These are phyloP conservation scores for Aspergillus sojae DNA, from an alignment of 2,329 filamentous ascomycete genomes.

Conservation along the genomic window DNA sequence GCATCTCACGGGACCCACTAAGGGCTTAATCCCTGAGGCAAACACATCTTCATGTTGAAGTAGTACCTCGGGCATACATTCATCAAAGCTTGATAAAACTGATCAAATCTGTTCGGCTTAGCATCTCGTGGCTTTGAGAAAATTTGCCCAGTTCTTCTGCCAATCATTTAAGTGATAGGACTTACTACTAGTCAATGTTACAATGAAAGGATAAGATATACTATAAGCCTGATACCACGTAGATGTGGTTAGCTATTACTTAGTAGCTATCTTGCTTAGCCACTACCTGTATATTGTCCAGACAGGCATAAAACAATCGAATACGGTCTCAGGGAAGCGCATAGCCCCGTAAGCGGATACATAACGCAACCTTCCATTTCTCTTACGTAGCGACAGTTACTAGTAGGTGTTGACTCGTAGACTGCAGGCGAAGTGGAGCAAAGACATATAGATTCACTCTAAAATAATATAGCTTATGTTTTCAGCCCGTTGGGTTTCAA, in stretches of 20 bases:
- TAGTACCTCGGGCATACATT: neutral
- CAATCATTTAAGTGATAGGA: neutral
- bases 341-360: neutral
- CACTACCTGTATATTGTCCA: neutral
- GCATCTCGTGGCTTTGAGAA: neutral
- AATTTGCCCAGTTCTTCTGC: neutral
- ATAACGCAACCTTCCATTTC: neutral
- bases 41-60: neutral
- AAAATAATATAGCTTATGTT: neutral
- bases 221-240: neutral
- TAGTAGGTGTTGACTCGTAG: neutral
- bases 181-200: neutral
- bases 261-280: no score
- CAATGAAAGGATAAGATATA: neutral
- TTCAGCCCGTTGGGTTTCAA: neutral
- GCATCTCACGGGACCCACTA: constrained; percentile 24
- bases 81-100: neutral
- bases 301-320: neutral
- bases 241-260: neutral
- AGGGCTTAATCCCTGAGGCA: neutral
- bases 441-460: no score
- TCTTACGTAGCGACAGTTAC: neutral
- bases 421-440: neutral
- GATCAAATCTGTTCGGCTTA: neutral
- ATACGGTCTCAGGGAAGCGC: neutral